phyloP scores from a whole-genome alignment of 331 rosid genomes.

The Erythrophleum ivorense region DNA sequence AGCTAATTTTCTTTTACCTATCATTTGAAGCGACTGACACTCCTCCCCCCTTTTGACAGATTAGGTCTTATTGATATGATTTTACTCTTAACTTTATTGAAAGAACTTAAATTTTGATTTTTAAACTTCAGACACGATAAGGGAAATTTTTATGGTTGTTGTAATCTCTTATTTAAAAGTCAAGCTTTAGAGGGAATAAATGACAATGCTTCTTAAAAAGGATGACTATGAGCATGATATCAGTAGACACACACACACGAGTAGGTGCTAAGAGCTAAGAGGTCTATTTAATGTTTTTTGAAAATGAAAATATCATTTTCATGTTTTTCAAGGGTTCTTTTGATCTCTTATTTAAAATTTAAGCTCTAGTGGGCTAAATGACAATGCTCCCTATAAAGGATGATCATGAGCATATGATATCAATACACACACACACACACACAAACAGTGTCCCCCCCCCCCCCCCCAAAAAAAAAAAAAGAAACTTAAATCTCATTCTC shows the following conservation, averaged over 20 bases:
- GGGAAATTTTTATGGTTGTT: slow-evolving; percentile 14
- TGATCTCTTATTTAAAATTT: slow-evolving; percentile 21
- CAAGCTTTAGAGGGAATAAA: slow-evolving; percentile 7
- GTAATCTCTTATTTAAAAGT: slow-evolving; percentile 20
- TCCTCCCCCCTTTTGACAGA: slow-evolving; percentile 7
- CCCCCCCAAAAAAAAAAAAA: too few relatives aligned
- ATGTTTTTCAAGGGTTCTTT: too few relatives aligned
- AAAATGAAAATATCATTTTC: too few relatives aligned
- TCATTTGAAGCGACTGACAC: background rate
- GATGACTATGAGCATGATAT: background rate
- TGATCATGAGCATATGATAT: background rate
- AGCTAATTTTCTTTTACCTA: background rate
- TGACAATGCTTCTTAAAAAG: background rate
- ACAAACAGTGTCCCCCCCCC: background rate
- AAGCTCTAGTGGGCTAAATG: slow-evolving; percentile 10
- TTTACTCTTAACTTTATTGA: background rate
- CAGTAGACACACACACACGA: background rate
- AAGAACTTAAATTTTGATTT: slow-evolving; percentile 6
- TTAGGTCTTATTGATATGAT: slow-evolving; percentile 12
- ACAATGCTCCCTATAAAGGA: background rate
- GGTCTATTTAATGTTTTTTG: too few relatives aligned
- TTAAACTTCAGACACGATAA: background rate
- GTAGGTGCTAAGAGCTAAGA: background rate
- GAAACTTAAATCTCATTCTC: background rate
- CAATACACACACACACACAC: background rate